These are phyloP conservation scores for Epichloe festucae DNA, from an alignment of 2,329 filamentous ascomycete genomes.

Conservation along the genomic window DNA sequence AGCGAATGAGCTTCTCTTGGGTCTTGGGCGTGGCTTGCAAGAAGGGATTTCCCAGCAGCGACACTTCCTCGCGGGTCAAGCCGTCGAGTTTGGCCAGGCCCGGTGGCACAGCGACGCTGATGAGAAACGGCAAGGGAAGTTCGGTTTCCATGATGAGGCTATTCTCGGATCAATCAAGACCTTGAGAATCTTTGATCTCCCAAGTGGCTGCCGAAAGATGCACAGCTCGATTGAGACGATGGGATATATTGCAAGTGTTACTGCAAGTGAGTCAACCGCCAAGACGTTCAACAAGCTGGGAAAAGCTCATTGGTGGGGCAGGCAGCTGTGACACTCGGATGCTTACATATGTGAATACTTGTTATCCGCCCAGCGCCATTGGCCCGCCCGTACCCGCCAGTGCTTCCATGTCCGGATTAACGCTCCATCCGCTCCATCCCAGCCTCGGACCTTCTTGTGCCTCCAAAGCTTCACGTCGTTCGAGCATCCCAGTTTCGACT, in stretches of 20 bases:
- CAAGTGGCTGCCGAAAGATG: not conserved
- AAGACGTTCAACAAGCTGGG: not conserved
- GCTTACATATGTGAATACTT: too few relatives aligned
- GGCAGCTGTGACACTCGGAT: too few relatives aligned
- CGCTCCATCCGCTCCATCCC: too few relatives aligned
- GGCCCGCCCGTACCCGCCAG: not conserved
- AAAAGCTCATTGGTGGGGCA: not conserved
- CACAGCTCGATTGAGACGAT: not conserved
- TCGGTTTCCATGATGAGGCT: conserved; percentile 46
- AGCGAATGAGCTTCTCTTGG: conserved; percentile 31
- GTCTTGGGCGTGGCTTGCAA: conserved; percentile 38
- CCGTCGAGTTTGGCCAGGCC: conserved; percentile 36
- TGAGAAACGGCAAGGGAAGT: conserved; percentile 49
- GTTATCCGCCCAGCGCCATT: too few relatives aligned
- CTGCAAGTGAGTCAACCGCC: conserved; percentile 6
- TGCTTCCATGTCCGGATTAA: not conserved
- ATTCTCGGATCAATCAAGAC: not conserved
- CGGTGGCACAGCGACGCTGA: conserved; percentile 40
- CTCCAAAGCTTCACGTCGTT: not conserved
- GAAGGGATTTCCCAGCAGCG: conserved; percentile 46
- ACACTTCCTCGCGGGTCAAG: conserved; percentile 42
- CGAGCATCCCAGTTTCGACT: not conserved
- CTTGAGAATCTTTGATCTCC: not conserved
- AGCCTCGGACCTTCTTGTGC: too few relatives aligned
- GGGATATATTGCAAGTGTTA: not conserved